Conservation (phyloP, 2,329 filamentous ascomycete genomes). For the Nannizziopsis arthrosporioides region DNA sequence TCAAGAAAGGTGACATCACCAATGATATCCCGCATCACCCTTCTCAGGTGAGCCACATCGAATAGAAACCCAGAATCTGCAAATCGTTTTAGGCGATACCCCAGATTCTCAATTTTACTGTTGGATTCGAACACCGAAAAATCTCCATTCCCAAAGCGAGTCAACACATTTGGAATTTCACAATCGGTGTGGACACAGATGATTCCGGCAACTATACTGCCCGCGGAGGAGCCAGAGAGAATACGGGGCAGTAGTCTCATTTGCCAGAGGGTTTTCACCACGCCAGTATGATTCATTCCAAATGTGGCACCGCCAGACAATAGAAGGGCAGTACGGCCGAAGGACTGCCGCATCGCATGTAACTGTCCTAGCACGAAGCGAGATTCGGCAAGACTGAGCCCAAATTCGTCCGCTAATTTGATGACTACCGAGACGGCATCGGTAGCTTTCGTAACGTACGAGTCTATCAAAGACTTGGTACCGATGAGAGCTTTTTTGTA, state of each 20-base stretch:
- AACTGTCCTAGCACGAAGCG: slow-evolving; percentile 55
- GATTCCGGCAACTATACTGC: slow-evolving; percentile 73
- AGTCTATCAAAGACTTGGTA: slow-evolving; percentile 76
- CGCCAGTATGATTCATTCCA: slow-evolving; percentile 84
- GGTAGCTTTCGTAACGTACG: slow-evolving; percentile 69
- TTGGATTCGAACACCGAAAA: slow-evolving; percentile 65
- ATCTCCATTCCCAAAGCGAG: slow-evolving; percentile 65
- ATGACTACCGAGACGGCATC: slow-evolving; percentile 62
- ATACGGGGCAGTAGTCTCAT: slow-evolving; percentile 66
- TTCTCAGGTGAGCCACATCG: slow-evolving; percentile 67
- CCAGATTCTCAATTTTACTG: slow-evolving; percentile 47
- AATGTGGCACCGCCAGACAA: slow-evolving; percentile 80
- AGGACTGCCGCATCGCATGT: slow-evolving; percentile 62
- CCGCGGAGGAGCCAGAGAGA: slow-evolving; percentile 76
- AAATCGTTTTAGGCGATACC: slow-evolving; percentile 59
- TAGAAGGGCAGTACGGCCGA: slow-evolving; percentile 71
- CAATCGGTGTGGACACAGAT: slow-evolving; percentile 67
- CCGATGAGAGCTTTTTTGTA: slow-evolving; percentile 78
- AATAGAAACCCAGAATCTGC: slow-evolving; percentile 75
- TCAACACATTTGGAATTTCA: slow-evolving; percentile 59
- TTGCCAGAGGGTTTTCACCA: slow-evolving; percentile 70
- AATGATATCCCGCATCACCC: slow-evolving; percentile 68
- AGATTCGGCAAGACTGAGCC: slow-evolving; percentile 45
- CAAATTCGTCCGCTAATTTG: slow-evolving; percentile 44
- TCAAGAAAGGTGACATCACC: slow-evolving; percentile 92